phyloP scores from a whole-genome alignment of 1,284 basidiomycete genomes.

The Mycosarcoma maydis region DNA sequence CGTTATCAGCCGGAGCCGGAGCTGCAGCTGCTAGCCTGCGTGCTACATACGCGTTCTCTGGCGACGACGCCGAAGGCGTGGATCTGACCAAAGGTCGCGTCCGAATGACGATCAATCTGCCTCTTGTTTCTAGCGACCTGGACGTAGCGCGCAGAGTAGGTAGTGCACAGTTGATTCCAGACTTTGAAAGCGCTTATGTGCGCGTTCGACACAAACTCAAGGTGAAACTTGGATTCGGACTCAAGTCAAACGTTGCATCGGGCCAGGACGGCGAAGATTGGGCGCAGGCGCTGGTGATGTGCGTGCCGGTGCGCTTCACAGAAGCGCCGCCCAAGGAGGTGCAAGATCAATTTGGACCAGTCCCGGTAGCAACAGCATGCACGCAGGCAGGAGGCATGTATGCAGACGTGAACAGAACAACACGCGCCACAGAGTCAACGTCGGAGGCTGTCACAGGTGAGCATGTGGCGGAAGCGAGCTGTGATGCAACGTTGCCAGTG shows the following conservation, averaged over 20 bases:
- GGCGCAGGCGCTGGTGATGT: conserved; percentile 64
- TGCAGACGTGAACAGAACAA: no score
- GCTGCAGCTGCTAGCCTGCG: conserved; percentile 34
- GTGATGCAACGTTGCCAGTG: neutral
- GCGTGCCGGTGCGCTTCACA: conserved; percentile 65
- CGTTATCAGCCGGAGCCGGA: no score
- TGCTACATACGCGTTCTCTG: conserved; percentile 62
- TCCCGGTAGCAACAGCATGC: neutral
- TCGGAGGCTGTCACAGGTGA: neutral
- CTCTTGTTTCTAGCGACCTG: conserved; percentile 49
- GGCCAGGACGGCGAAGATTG: conserved; percentile 46
- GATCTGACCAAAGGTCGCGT: conserved; percentile 58
- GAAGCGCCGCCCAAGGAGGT: conserved; percentile 63
- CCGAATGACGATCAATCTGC: conserved; percentile 65
- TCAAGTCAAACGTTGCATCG: conserved; percentile 36
- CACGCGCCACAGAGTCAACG: neutral
- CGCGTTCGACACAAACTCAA: conserved; percentile 66
- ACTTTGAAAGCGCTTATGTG: conserved; percentile 64
- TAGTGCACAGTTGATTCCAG: conserved; percentile 58
- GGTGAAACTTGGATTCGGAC: conserved; percentile 65
- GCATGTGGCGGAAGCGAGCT: neutral
- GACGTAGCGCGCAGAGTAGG: conserved; percentile 32
- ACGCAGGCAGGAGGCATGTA: no score
- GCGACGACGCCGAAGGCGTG: conserved; percentile 62
- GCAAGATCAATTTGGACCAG: conserved; percentile 60